A percentile compares a stretch with the other conserved stretches of the same genome.
Conservation (phyloP, 2,329 filamentous ascomycete species). For the Pseudogymnoascus sp. region DNA sequence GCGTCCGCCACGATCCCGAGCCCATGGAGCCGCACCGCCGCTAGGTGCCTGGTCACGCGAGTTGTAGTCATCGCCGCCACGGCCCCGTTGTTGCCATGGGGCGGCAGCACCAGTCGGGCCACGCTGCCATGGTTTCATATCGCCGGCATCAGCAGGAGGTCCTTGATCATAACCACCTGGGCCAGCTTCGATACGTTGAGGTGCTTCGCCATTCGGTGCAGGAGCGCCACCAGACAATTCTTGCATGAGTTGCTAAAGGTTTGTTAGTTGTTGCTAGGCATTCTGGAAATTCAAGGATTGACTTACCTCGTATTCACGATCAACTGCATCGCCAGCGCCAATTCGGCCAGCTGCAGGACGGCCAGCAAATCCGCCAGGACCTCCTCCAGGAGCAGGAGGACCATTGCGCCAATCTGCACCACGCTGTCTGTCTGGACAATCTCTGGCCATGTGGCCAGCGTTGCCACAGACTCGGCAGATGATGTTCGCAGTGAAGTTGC, state of each 20-base stretch:
- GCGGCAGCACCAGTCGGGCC: slow-evolving; percentile 76
- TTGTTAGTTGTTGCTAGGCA: slow-evolving; percentile 22
- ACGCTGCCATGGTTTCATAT: slow-evolving; percentile 79
- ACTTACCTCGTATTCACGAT: slow-evolving; percentile 87
- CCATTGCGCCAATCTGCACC: slow-evolving; percentile 89
- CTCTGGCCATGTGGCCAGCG: slow-evolving; percentile 94
- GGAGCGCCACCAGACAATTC: slow-evolving; percentile 73
- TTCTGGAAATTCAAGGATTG: not conserved
- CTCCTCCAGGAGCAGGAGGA: slow-evolving; percentile 36
- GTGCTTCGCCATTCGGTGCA: slow-evolving; percentile 47
- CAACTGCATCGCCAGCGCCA: slow-evolving; percentile 71
- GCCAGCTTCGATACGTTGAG: slow-evolving; percentile 78
- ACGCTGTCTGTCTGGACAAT: slow-evolving; percentile 87
- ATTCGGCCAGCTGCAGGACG: slow-evolving; percentile 54
- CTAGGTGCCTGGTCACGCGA: slow-evolving; percentile 25
- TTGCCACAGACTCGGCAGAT: slow-evolving; percentile 98
- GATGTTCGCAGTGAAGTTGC: slow-evolving; percentile 98
- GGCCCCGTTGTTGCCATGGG: slow-evolving; percentile 54
- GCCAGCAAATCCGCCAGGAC: slow-evolving; percentile 40
- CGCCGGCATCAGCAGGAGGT: slow-evolving; percentile 32
- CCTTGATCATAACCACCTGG: slow-evolving; percentile 53
- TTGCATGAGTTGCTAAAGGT: slow-evolving; percentile 82
- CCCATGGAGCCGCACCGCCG: slow-evolving; percentile 50
- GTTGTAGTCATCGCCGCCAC: slow-evolving; percentile 33
- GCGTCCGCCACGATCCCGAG: slow-evolving; percentile 43